These are phyloP conservation scores for Solanum clarkiae DNA, from an alignment of 257 asterid genomes.

Conservation along the genomic window DNA sequence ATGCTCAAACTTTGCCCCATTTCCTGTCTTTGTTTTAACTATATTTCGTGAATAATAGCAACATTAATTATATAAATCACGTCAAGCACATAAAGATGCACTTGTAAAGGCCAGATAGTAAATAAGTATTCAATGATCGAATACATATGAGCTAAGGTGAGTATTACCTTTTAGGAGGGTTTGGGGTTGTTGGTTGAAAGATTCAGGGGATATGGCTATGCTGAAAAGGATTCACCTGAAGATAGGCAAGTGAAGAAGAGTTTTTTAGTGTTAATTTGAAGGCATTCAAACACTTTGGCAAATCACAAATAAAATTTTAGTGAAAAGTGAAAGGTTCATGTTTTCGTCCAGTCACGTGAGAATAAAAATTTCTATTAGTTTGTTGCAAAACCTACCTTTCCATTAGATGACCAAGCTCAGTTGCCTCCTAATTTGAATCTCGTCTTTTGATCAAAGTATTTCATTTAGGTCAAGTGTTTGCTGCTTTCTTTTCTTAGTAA, in stretches of 20 bases:
- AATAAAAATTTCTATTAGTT: neutral
- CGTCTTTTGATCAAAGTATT: neutral
- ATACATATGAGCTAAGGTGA: constrained; percentile 12
- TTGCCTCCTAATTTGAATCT: neutral
- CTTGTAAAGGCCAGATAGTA: no score
- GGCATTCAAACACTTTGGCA: constrained; percentile 59
- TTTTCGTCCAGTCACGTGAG: neutral
- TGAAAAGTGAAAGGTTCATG: neutral
- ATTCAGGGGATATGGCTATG: constrained; percentile 53
- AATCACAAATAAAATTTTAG: constrained; percentile 44
- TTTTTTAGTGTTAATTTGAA: constrained; percentile 34
- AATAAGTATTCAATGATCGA: no score
- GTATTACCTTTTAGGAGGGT: constrained; percentile 59
- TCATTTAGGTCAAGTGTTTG: neutral
- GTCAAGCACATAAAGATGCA: no score
- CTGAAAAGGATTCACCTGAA: constrained; percentile 27
- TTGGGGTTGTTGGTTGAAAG: constrained; percentile 69
- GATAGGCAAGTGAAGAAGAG: constrained; percentile 54
- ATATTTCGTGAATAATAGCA: no score
- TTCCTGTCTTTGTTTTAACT: no score
- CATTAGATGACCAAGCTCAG: no score
- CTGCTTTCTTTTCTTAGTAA: neutral
- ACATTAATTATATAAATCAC: no score
- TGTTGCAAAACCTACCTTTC: neutral
- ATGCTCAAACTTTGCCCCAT: no score